Conservation (phyloP, 176 grass and related monocot species). For the Dendrocalamus sinicus region DNA sequence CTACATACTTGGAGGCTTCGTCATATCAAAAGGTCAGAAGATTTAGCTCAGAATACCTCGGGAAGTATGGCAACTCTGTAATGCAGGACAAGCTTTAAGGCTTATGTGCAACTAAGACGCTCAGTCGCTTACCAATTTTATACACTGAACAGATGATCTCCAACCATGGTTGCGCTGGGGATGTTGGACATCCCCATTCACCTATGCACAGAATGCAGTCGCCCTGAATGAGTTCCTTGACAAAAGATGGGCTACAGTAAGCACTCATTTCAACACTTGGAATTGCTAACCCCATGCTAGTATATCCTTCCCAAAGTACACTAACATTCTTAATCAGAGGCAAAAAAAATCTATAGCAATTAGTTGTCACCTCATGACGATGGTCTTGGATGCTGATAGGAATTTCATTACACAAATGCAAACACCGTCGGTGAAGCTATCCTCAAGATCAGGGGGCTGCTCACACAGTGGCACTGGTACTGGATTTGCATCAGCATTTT, state of each 20-base stretch:
- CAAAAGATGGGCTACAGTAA: slow-evolving; percentile 86
- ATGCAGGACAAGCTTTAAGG: background rate
- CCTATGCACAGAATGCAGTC: slow-evolving; percentile 69
- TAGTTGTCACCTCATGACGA: slow-evolving; percentile 25
- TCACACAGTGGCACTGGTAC: slow-evolving; percentile 85
- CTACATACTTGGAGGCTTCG: slow-evolving; percentile 77
- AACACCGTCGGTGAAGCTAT: slow-evolving; percentile 75
- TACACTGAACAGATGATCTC: slow-evolving; percentile 51
- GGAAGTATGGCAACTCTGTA: slow-evolving; percentile 24
- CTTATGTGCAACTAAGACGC: slow-evolving; percentile 29
- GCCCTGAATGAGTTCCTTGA: slow-evolving; percentile 77
- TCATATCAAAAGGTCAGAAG: slow-evolving; percentile 86
- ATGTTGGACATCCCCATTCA: slow-evolving; percentile 73
- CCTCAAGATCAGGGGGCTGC: slow-evolving; percentile 69
- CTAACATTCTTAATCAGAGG: slow-evolving; percentile 31
- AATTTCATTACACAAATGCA: slow-evolving; percentile 59
- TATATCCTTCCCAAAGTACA: slow-evolving; percentile 18
- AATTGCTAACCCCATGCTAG: slow-evolving; percentile 2
- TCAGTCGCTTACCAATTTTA: slow-evolving; percentile 46
- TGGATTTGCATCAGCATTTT: slow-evolving; percentile 77
- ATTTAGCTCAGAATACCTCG: slow-evolving; percentile 34
- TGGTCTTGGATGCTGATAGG: slow-evolving; percentile 54
- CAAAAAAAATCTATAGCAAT: background rate
- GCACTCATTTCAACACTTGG: background rate
- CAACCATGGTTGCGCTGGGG: slow-evolving; percentile 74